These are phyloP conservation scores for Trichosanthes truncata DNA, from an alignment of 306 rosid species.

Conservation along the genomic window DNA sequence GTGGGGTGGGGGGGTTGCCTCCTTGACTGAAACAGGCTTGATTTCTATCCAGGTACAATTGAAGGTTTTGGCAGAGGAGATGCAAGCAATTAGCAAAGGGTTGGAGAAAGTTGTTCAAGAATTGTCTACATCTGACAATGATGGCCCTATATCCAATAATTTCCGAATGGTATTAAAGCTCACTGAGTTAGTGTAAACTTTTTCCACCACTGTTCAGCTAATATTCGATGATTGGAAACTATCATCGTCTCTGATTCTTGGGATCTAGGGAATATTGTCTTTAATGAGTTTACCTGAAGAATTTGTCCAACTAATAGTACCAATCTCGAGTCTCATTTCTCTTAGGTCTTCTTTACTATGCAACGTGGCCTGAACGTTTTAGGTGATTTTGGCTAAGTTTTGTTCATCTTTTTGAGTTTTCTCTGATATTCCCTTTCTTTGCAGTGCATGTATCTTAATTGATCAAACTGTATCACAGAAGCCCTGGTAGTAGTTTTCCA, in stretches of 20 bases:
- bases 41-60: slow-evolving; percentile 54
- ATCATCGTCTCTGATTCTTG: neutral
- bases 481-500: neutral
- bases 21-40: neutral
- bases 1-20: neutral
- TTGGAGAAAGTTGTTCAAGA: slow-evolving; percentile 80
- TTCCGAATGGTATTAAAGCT: slow-evolving; percentile 47
- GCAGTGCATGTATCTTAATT: neutral
- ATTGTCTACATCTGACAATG: slow-evolving; percentile 65
- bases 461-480: neutral
- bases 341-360: neutral
- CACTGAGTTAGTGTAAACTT: neutral
- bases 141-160: slow-evolving; percentile 67
- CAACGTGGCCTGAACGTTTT: neutral
- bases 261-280: neutral
- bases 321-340: neutral
- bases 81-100: slow-evolving; percentile 91
- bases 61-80: slow-evolving; percentile 84
- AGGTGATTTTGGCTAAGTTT: neutral
- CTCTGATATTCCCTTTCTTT: neutral
- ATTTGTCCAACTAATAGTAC: neutral
- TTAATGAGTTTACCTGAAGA: neutral
- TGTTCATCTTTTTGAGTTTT: neutral
- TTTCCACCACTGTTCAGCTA: neutral
- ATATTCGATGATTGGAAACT: neutral